Base-by-base conservation (phyloP, 768 basidiomycete genomes). In the Royoungia palumana region DNA sequence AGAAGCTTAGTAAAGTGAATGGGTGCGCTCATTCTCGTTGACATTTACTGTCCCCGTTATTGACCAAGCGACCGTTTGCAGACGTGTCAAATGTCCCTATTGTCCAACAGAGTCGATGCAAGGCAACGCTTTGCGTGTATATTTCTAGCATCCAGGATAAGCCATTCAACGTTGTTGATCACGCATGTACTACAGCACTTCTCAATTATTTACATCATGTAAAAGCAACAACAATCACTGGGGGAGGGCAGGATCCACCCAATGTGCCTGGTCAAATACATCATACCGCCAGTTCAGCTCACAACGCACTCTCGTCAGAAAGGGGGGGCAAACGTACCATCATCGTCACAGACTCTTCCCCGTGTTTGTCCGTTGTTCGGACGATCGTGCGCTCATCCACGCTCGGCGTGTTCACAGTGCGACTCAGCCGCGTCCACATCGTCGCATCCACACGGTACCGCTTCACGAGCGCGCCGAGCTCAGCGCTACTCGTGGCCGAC, bases 71-170 rank as follows among this genome's bases (percentile, higher is more conserved):
- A 17, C 16, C 44, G 35, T 20, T 41, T 27, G 28, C 62, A 94
- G 94, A 20, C 85, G 89, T 4, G 90, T 94, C 50, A 98, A 97
- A 65, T 99, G 95, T 59, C 94, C 95, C 6, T 97, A 97, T 66
- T 97, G 95, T 64, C 95, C 95, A 11, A 70, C 80, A 11, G 94
- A 96, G 66, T 88, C 89, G 5, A 68, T 65, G 36, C 65, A 80
- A 28, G 65, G 63, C 30, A 64, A 70, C 25, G 87, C 87, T 4
- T 54, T 88, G 47, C 78, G 77, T 38, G 80, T 91, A 36, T 72
- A 84, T 66, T 87, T 91, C 58, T 91, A 67, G 66, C 32, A 30
- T 46, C 32, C 30, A n/a, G n/a, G n/a, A n/a, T 30, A 30, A 30
- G 21, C 17, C 11, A 21, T 28, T 6, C 17, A 21, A 39, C 30